These are phyloP conservation scores for Pinguiococcus pyrenoidosus DNA, from an alignment of 108 stramenopile species.

Conservation along the genomic window DNA sequence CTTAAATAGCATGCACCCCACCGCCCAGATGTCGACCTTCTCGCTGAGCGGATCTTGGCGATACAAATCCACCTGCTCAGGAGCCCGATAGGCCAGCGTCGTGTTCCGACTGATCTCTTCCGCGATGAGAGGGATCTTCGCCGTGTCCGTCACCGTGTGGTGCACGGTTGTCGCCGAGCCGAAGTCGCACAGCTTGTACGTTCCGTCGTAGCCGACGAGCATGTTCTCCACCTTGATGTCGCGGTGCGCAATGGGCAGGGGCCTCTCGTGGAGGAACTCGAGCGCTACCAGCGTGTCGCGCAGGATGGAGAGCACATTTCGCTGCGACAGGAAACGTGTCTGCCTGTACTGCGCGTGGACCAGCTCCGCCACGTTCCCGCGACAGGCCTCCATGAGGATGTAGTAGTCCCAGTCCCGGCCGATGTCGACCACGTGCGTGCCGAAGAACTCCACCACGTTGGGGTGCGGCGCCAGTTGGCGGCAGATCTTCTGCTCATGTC, in stretches of 20 bases:
- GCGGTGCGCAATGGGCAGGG: conserved; percentile 15
- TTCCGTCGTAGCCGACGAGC: conserved; percentile 41
- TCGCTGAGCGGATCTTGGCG: not conserved
- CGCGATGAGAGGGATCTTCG: not conserved
- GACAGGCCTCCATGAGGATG: not conserved
- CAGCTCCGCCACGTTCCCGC: not conserved
- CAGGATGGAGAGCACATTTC: not conserved
- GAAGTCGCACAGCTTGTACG: conserved; percentile 50
- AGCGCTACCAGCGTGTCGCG: not conserved
- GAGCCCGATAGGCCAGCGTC: conserved; percentile 15
- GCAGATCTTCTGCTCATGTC: not conserved
- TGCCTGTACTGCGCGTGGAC: not conserved
- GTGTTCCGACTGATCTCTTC: conserved; percentile 20
- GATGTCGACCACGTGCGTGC: not conserved
- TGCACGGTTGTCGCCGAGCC: conserved; percentile 18
- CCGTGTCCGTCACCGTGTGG: not conserved
- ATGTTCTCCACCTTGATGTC: conserved; percentile 56
- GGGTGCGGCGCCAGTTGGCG: not conserved
- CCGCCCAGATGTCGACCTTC: conserved; percentile 24
- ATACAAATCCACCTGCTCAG: conserved; percentile 21
- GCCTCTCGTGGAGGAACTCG: not conserved
- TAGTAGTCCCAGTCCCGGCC: not conserved
- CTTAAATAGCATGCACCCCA: conserved; percentile 17
- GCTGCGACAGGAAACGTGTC: not conserved
- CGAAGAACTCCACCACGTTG: not conserved